A percentile compares a stretch with the other conserved stretches of the same genome.
Evolutionary conservation across 208 protist species (phyloP).

Genomic region (Leishmania major): DNA sequence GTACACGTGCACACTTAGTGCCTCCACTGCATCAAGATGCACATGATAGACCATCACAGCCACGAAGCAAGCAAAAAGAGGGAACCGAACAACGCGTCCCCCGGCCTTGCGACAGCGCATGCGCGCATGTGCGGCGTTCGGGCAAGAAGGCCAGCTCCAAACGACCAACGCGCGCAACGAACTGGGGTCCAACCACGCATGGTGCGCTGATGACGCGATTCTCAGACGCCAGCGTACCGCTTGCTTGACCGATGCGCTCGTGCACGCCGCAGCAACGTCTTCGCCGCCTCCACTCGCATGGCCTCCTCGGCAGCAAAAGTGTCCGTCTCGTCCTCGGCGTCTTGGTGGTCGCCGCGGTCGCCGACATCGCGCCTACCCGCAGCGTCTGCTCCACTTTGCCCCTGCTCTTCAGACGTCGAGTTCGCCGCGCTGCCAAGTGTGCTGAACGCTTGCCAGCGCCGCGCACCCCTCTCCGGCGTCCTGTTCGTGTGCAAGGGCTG

Average conservation of each 20-base stretch:
- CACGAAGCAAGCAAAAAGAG: neutral
- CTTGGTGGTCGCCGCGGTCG: neutral
- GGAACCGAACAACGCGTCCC: neutral
- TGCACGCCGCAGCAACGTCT: slow-evolving; percentile 25
- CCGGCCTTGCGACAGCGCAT: neutral
- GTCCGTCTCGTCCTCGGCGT: neutral
- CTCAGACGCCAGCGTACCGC: neutral
- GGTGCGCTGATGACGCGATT: neutral
- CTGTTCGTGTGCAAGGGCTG: neutral
- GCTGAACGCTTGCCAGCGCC: neutral
- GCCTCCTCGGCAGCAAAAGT: slow-evolving; percentile 10
- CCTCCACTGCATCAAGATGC: neutral
- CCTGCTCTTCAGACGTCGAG: neutral
- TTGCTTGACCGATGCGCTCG: neutral
- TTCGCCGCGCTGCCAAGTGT: neutral
- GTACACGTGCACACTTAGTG: too few species aligned
- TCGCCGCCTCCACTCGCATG: slow-evolving; percentile 19
- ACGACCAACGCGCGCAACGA: neutral
- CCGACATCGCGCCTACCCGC: neutral
- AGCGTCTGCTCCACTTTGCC: neutral
- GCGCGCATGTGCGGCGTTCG: too few species aligned
- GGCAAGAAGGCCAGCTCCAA: neutral
- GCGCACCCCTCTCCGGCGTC: slow-evolving; percentile 3
- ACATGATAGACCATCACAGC: neutral
- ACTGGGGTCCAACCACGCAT: neutral